Evolutionary conservation across 202 grass and related monocot species (phyloP).

Genomic region (Bolboschoenoplectus hybrid): DNA sequence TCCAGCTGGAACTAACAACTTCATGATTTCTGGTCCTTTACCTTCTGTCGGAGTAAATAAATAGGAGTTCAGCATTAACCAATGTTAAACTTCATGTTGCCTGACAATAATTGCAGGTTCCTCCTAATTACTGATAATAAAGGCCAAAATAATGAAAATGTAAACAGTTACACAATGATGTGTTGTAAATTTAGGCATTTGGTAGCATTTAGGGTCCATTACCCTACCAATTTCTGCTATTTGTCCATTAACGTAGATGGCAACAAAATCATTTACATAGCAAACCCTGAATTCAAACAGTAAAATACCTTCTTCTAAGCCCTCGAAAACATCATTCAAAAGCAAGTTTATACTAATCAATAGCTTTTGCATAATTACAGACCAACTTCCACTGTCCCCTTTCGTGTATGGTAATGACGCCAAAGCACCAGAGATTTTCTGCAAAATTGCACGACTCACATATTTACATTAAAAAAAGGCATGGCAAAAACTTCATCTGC

Average conservation of each 20-base stretch:
- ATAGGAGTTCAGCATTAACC: constrained; percentile 27
- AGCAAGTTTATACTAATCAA: constrained; percentile 70
- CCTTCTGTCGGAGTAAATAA: constrained; percentile 59
- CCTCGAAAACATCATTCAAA: constrained; percentile 72
- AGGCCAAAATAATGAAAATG: neutral
- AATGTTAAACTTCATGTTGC: constrained; percentile 14
- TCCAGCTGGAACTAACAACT: constrained; percentile 79
- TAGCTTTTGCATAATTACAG: constrained; percentile 76
- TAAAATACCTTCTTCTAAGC: constrained; percentile 74
- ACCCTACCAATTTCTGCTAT: constrained; percentile 14
- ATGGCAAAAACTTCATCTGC: neutral
- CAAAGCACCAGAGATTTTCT: constrained; percentile 70
- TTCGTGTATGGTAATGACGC: constrained; percentile 71
- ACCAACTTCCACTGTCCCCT: constrained; percentile 72
- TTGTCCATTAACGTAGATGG: constrained; percentile 6
- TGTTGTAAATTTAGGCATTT: neutral
- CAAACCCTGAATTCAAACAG: neutral
- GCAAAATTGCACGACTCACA: constrained; percentile 21
- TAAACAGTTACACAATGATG: neutral
- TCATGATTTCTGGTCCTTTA: constrained; percentile 65
- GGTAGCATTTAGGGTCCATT: neutral
- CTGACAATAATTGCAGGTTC: constrained; percentile 16
- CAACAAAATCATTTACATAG: neutral
- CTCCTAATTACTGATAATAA: neutral
- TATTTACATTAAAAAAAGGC: constrained; percentile 8